Conservation (phyloP, 1,284 basidiomycete genomes). For the Cronartium quercuum region DNA sequence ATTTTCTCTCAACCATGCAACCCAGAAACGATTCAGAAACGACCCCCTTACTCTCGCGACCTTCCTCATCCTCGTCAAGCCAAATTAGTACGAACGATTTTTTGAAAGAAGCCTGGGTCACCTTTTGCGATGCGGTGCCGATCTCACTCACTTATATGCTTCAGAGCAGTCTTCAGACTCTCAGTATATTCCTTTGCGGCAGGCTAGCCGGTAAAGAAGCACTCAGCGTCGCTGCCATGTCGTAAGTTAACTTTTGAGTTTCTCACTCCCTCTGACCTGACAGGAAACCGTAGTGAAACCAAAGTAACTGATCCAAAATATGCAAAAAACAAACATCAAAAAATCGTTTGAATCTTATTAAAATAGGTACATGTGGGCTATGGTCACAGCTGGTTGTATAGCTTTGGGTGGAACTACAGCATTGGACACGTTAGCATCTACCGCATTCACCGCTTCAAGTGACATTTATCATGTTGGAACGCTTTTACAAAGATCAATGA, state of each 20-base stretch:
- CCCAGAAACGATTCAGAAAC: not conserved
- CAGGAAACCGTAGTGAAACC: not conserved
- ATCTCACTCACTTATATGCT: slow-evolving; percentile 58
- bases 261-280: slow-evolving; percentile 55
- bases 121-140: not conserved
- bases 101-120: not conserved
- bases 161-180: slow-evolving; percentile 66
- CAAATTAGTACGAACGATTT: not conserved
- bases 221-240: slow-evolving; percentile 64
- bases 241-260: slow-evolving; percentile 67
- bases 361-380: not conserved
- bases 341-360: not conserved
- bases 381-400: slow-evolving; percentile 54
- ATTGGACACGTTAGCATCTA: slow-evolving; percentile 67
- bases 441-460: slow-evolving; percentile 63
- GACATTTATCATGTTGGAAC: slow-evolving; percentile 56
- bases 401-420: slow-evolving; percentile 70
- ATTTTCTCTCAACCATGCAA: too few relatives aligned
- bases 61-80: not conserved
- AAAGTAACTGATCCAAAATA: too few relatives aligned
- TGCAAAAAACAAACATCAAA: too few relatives aligned
- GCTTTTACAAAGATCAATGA: slow-evolving; percentile 62
- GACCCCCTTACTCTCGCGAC: not conserved
- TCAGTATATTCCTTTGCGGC: slow-evolving; percentile 60
- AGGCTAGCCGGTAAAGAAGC: slow-evolving; percentile 60